A percentile compares a stretch with the other conserved stretches of the same genome.
Conservation (phyloP, 192 early-diverging fungal genomes). For the Gonapodya sp. region DNA sequence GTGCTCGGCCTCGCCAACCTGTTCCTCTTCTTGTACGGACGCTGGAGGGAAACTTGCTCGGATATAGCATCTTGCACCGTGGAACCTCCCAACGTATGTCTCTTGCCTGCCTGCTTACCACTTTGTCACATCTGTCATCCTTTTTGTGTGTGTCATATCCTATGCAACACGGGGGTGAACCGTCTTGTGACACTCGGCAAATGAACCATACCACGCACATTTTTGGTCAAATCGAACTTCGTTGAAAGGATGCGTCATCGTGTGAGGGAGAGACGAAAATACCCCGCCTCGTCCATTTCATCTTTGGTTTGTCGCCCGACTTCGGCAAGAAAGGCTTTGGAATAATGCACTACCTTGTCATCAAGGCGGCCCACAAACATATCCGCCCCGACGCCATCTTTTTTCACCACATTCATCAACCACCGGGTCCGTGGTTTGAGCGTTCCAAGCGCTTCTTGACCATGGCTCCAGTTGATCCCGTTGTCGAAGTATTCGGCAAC, state of each 20-base stretch:
- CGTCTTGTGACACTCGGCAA: too few relatives aligned
- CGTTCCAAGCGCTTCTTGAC: slow-evolving; percentile 21
- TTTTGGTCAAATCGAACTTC: too few relatives aligned
- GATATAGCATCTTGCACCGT: background rate
- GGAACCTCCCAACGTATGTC: background rate
- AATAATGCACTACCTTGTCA: slow-evolving; percentile 35
- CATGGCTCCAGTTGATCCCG: slow-evolving; percentile 21
- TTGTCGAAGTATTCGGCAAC: slow-evolving; percentile 29
- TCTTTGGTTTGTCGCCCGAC: slow-evolving; percentile 24
- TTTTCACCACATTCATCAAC: slow-evolving; percentile 34
- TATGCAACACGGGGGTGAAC: too few relatives aligned
- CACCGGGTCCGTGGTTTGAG: slow-evolving; percentile 28
- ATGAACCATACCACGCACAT: too few relatives aligned
- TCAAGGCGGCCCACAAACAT: slow-evolving; percentile 34
- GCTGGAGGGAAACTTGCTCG: background rate
- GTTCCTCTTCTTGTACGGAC: background rate
- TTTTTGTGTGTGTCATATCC: too few relatives aligned
- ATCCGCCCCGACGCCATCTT: slow-evolving; percentile 29
- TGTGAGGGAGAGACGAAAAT: slow-evolving; percentile 13
- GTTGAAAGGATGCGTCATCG: background rate
- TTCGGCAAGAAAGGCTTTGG: slow-evolving; percentile 16
- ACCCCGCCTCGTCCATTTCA: slow-evolving; percentile 38
- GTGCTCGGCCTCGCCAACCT: background rate
- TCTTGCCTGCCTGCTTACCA: background rate
- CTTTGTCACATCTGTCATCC: too few relatives aligned